Evolutionary conservation across 2,329 filamentous ascomycete genomes (phyloP).

Genomic region (Fusarium devonianum): DNA sequence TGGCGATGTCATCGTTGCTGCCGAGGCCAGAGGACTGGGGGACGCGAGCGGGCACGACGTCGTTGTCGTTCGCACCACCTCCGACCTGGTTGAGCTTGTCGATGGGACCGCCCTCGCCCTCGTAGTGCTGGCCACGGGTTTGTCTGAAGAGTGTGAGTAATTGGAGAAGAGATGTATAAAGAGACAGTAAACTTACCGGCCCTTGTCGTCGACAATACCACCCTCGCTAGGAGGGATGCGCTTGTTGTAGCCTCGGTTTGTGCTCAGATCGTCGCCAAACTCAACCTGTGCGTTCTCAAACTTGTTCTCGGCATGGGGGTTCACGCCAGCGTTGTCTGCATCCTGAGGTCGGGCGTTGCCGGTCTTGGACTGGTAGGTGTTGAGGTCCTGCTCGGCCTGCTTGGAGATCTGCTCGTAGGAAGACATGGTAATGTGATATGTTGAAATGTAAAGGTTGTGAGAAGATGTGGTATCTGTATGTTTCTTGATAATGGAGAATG

Average conservation of each 20-base stretch:
- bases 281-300: constrained; percentile 45
- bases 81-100: constrained; percentile 47
- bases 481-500: background rate
- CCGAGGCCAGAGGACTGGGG: constrained; percentile 36
- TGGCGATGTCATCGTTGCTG: constrained; percentile 41
- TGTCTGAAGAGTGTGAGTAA: constrained; percentile 46
- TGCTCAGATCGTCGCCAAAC: constrained; percentile 55
- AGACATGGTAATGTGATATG: constrained; percentile 33
- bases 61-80: constrained; percentile 50
- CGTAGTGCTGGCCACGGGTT: constrained; percentile 53
- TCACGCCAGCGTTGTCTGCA: constrained; percentile 53
- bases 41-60: constrained; percentile 43
- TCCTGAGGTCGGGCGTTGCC: constrained; percentile 50
- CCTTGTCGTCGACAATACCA: constrained; percentile 53
- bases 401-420: constrained; percentile 54
- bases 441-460: background rate
- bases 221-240: constrained; percentile 56
- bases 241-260: constrained; percentile 55
- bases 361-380: constrained; percentile 57
- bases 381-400: constrained; percentile 56
- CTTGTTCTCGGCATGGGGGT: constrained; percentile 51
- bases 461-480: background rate
- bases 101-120: constrained; percentile 53
- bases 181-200: constrained; percentile 47
- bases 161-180: background rate